These are phyloP conservation scores for Triangularia verruculosa DNA, from an alignment of 2,329 filamentous ascomycete genomes.

Conservation along the genomic window DNA sequence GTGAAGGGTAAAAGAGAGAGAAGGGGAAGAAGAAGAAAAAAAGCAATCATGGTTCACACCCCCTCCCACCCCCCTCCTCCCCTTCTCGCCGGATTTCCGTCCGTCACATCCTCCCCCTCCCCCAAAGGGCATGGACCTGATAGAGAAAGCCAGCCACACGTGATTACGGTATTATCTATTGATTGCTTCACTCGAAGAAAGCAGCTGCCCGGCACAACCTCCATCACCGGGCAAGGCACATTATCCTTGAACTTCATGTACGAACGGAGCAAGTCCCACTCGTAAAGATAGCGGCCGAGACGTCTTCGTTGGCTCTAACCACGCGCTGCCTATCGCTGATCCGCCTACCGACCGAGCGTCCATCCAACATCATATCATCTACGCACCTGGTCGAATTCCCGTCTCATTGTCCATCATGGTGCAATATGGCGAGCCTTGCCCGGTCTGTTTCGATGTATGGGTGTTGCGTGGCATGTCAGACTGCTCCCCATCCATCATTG, in stretches of 20 bases:
- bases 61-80: not conserved
- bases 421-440: slow-evolving; percentile 8
- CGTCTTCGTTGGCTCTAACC: not conserved
- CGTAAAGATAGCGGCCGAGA: not conserved
- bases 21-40: not conserved
- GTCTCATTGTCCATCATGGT: not conserved
- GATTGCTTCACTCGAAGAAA: not conserved
- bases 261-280: not conserved
- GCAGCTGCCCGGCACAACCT: not conserved
- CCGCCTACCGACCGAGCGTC: not conserved
- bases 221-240: not conserved
- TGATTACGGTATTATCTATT: not conserved
- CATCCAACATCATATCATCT: not conserved
- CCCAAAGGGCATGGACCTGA: not conserved
- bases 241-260: not conserved
- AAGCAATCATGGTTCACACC: not conserved
- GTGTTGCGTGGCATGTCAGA: not conserved
- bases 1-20: not conserved
- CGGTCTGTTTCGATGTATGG: not conserved
- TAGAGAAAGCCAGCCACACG: not conserved
- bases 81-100: not conserved
- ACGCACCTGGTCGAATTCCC: not conserved
- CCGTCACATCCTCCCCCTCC: not conserved
- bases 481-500: not conserved
- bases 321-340: not conserved